Evolutionary conservation across 495 filamentous ascomycete genomes (phyloP).

Genomic region (Tuber indicum): DNA sequence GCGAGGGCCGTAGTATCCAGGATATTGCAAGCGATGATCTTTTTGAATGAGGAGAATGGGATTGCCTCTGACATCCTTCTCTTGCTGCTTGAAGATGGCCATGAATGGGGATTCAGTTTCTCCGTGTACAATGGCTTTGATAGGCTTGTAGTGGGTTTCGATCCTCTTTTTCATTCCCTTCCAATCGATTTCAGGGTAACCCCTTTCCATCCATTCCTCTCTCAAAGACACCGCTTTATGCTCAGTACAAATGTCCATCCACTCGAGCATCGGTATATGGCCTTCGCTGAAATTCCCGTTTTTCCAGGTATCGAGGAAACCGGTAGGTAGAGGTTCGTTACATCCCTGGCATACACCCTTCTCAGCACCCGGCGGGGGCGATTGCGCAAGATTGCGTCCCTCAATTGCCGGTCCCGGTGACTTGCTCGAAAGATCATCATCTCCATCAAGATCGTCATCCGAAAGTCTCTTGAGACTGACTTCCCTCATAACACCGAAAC

Average conservation of each 20-base stretch:
- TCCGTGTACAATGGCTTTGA: constrained; percentile 57
- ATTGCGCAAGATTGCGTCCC: not conserved
- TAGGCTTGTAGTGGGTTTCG: constrained; percentile 48
- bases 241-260: constrained; percentile 59
- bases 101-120: constrained; percentile 56
- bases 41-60: constrained; percentile 39
- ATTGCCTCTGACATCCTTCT: constrained; percentile 50
- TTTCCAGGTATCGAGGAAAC: constrained; percentile 11
- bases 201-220: constrained; percentile 55
- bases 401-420: not conserved
- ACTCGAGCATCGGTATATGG: constrained; percentile 28
- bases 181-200: constrained; percentile 82
- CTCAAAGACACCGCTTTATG: constrained; percentile 59
- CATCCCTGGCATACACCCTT: constrained; percentile 5
- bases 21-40: constrained; percentile 46
- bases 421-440: not conserved
- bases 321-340: not conserved
- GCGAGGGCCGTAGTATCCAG: constrained; percentile 82
- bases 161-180: constrained; percentile 58
- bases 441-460: not conserved
- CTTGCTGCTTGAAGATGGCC: constrained; percentile 53
- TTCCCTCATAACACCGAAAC: not conserved
- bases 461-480: constrained; percentile 2
- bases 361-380: not conserved
- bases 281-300: not conserved